A percentile compares a stretch with the other conserved stretches of the same genome.
Conservation (phyloP, 2,329 filamentous ascomycete genomes). For the Xylariales sp. region DNA sequence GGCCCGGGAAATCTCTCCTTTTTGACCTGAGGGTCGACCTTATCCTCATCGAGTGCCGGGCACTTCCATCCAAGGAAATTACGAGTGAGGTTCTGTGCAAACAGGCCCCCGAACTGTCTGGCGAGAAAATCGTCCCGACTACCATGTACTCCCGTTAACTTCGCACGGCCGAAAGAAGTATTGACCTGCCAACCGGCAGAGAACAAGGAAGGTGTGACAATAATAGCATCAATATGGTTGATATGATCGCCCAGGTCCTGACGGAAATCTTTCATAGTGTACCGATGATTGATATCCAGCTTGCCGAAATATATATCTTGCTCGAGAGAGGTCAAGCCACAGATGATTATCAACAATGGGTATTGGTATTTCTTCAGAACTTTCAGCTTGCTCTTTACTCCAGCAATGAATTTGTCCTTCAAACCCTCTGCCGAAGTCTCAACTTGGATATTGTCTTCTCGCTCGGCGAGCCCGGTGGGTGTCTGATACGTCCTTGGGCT, state of each 20-base stretch:
- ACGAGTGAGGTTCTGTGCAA: constrained; percentile 37
- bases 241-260: constrained; percentile 34
- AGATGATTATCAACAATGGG: constrained; percentile 46
- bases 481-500: not conserved
- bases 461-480: not conserved
- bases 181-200: constrained; percentile 50
- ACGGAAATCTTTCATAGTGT: constrained; percentile 41
- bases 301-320: constrained; percentile 48
- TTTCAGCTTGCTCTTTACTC: constrained; percentile 37
- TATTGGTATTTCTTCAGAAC: constrained; percentile 25
- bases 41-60: constrained; percentile 40
- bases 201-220: constrained; percentile 48
- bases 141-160: constrained; percentile 14
- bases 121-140: constrained; percentile 42
- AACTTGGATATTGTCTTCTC: constrained; percentile 42
- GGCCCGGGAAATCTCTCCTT: constrained; percentile 37
- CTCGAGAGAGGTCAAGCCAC: constrained; percentile 46
- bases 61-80: constrained; percentile 41
- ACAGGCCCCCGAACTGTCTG: constrained; percentile 47
- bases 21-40: constrained; percentile 22
- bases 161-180: constrained; percentile 39
- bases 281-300: constrained; percentile 8
- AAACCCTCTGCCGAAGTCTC: constrained; percentile 38
- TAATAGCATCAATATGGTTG: constrained; percentile 34
- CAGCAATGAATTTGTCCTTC: constrained; percentile 38